Evolutionary conservation across 2,329 filamentous ascomycete genomes (phyloP).

Genomic region (Aspergillus oerlinghausenensis): DNA sequence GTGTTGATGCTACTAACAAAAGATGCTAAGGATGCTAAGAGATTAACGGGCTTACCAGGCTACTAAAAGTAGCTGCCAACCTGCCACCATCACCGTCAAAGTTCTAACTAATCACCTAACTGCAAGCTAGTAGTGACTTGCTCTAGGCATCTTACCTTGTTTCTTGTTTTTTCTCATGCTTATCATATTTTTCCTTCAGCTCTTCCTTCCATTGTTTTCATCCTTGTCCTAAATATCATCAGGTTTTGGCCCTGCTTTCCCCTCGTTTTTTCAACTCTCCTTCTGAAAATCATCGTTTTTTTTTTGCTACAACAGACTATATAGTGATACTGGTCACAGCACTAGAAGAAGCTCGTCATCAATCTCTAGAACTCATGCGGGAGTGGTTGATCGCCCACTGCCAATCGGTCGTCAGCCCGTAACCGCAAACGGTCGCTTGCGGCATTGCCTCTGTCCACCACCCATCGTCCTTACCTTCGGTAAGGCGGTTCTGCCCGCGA

Average conservation of each 20-base stretch:
- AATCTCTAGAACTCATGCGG: slow-evolving; percentile 11
- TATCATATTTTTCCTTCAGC: neutral
- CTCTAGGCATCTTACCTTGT: slow-evolving; percentile 1
- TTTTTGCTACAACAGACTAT: slow-evolving; percentile 4
- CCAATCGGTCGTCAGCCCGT: slow-evolving; percentile 19
- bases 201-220: slow-evolving; percentile 3
- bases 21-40: neutral
- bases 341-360: neutral
- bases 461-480: neutral
- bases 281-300: neutral
- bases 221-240: slow-evolving; percentile 4
- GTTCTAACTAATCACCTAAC: neutral
- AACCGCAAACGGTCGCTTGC: slow-evolving; percentile 33
- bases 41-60: neutral
- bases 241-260: neutral
- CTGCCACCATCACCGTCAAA: neutral
- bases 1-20: too few relatives aligned
- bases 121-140: neutral
- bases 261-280: slow-evolving; percentile 5
- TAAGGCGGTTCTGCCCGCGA: slow-evolving; percentile 7
- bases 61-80: neutral
- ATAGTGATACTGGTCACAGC: neutral
- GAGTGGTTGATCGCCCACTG: slow-evolving; percentile 8
- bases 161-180: slow-evolving; percentile 5
- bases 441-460: neutral